These are phyloP conservation scores for Trichocladium uniseriatum DNA, from an alignment of 495 filamentous ascomycete genomes.

Conservation along the genomic window DNA sequence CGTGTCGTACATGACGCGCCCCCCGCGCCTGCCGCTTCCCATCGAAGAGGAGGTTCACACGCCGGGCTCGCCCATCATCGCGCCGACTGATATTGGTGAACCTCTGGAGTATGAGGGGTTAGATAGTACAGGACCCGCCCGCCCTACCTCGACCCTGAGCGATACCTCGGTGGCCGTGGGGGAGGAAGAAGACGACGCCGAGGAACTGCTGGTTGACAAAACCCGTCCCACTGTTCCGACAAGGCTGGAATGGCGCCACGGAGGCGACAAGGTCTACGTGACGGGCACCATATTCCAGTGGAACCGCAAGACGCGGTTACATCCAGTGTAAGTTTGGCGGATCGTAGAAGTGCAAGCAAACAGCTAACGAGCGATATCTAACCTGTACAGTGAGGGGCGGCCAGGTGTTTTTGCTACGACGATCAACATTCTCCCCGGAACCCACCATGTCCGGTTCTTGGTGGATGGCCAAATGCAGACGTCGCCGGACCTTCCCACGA, in stretches of 20 bases:
- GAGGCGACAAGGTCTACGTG: constrained; percentile 82
- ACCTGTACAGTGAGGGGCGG: constrained; percentile 38
- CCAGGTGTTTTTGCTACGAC: constrained; percentile 58
- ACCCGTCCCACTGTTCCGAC: constrained; percentile 64
- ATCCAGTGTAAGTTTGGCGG: constrained; percentile 59
- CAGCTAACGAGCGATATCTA: constrained; percentile 13
- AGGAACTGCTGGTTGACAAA: constrained; percentile 63
- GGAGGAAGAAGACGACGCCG: constrained; percentile 67
- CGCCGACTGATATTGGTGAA: constrained; percentile 51
- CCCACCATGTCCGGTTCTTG: constrained; percentile 93
- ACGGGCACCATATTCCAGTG: constrained; percentile 95
- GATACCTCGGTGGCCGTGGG: constrained; percentile 43
- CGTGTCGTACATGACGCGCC: constrained; percentile 56
- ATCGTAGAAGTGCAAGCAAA: too few relatives aligned
- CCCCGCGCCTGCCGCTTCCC: constrained; percentile 79
- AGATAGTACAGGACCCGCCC: constrained; percentile 36
- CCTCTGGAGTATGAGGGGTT: constrained; percentile 40
- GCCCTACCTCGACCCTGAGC: constrained; percentile 55
- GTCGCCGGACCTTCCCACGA: constrained; percentile 78
- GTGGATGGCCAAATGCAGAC: constrained; percentile 88
- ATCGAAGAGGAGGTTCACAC: constrained; percentile 82
- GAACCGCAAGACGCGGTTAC: constrained; percentile 81
- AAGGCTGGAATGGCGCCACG: constrained; percentile 67
- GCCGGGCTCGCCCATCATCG: constrained; percentile 75
- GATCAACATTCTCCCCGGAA: constrained; percentile 78